A percentile compares a stretch with the other conserved stretches of the same genome.
Conservation (phyloP, 352 stramenopile genomes). For the Elongisporangium undulatum region DNA sequence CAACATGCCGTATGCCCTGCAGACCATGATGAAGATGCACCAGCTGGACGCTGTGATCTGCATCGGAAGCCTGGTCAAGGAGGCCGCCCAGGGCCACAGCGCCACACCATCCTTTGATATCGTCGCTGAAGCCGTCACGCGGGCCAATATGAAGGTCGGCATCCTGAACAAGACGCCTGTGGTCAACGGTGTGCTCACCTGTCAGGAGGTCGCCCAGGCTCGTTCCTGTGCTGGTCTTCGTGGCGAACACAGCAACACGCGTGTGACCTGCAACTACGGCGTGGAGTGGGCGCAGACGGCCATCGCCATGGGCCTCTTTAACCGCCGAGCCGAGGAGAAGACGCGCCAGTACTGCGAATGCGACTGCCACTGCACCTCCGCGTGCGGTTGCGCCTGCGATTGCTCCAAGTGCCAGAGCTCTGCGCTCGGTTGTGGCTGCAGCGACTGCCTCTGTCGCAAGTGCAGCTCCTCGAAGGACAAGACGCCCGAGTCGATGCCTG, state of each 20-base stretch:
- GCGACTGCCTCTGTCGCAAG: background rate
- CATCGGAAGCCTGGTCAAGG: background rate
- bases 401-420: background rate
- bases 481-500: background rate
- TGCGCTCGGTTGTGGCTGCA: background rate
- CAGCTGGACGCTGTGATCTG: slow-evolving; percentile 9
- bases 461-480: background rate
- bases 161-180: slow-evolving; percentile 11
- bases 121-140: slow-evolving; percentile 10
- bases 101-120: slow-evolving; percentile 8
- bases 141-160: slow-evolving; percentile 12
- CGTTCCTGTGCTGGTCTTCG: slow-evolving; percentile 4
- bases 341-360: slow-evolving; percentile 2
- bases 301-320: slow-evolving; percentile 76
- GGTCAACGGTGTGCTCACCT: slow-evolving; percentile 12
- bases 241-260: background rate
- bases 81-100: slow-evolving; percentile 2
- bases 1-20: slow-evolving; percentile 28
- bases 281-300: slow-evolving; percentile 88
- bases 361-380: slow-evolving; percentile 1
- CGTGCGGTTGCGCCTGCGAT: background rate
- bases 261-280: slow-evolving; percentile 5
- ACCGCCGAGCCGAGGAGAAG: background rate
- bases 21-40: slow-evolving; percentile 13
- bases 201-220: slow-evolving; percentile 6